Evolutionary conservation across 345 rosid genomes (phyloP), one percentile per base, ranked within the genome.

Genomic region (Eucalyptus caleyi): DNA sequence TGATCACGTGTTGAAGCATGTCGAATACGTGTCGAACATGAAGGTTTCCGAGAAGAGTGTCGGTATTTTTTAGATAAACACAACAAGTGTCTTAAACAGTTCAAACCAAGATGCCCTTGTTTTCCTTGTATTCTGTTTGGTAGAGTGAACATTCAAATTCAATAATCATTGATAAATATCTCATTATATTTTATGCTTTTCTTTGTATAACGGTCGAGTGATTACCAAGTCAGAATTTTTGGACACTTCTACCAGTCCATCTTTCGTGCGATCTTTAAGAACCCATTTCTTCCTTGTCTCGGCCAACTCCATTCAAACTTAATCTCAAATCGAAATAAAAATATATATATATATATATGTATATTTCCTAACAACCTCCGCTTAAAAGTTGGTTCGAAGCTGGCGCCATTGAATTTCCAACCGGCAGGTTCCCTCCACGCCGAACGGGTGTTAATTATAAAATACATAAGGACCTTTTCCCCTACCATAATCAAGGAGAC

Each of bases 1-100:
- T 3, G 4, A n/a, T n/a, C n/a, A 7, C 4, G 4, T 51, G 21
- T 51, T 2, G 4, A 7, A 50, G 51, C 1, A 6, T 50, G 4
- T 16, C 1, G 0, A 7, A 51, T 51, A 51, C 1, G 7, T 51
- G 56, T 51, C 2, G 4, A 8, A 51, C 9, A 51, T 2, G 9
- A 51, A 51, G 1, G 0, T 1, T 51, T 18, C 0, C 1, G 4
- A 0, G 4, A 0, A 51, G 4, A 51, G 4, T 51, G 9, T 3
- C 0, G 2, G 1, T 51, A 0, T 1, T 51, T 51, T 4, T 51
- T 7, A 51, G 2, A 34, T 5, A 56, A 3, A 37, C 27, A 5
- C 5, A 1, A 24, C 0, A 37, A 19, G 4, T 37, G 82, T 72
- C 27, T 10, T 37, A 34, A 72, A 18, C 4, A 77, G 27, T 37